phyloP scores from a whole-genome alignment of 306 rosid genomes.

The Acacia crassicarpa region DNA sequence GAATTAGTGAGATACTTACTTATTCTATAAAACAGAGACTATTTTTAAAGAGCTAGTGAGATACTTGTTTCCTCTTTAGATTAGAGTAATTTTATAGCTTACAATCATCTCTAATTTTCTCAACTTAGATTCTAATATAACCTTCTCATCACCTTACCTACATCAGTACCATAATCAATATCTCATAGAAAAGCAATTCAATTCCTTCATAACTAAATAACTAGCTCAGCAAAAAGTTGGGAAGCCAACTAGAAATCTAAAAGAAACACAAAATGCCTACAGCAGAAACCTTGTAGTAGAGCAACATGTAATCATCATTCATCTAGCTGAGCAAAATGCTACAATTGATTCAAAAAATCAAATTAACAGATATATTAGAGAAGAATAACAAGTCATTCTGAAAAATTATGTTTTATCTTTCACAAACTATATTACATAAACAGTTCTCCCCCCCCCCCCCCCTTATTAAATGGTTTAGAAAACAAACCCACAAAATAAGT shows the following conservation, averaged over 20 bases:
- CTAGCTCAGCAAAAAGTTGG: background rate
- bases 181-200: background rate
- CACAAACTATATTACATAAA: background rate
- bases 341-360: constrained; percentile 14
- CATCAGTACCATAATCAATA: too few relatives aligned
- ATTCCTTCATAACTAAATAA: background rate
- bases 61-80: too few relatives aligned
- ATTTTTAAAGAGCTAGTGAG: too few relatives aligned
- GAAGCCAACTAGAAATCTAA: background rate
- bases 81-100: too few relatives aligned
- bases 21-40: too few relatives aligned
- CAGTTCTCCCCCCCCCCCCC: constrained; percentile 20
- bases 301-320: background rate
- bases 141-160: too few relatives aligned
- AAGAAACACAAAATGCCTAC: background rate
- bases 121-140: too few relatives aligned
- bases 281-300: background rate
- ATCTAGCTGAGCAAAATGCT: constrained; percentile 14
- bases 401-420: constrained; percentile 21
- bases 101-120: too few relatives aligned
- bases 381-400: constrained; percentile 10
- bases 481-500: background rate
- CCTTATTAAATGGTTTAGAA: constrained; percentile 9
- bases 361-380: constrained; percentile 15
- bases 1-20: too few relatives aligned